Percentiles rank a stretch among this genome's conserved stretches.
Conservation (phyloP, 192 early-diverging fungal genomes). For the Coemansia interrupta region DNA sequence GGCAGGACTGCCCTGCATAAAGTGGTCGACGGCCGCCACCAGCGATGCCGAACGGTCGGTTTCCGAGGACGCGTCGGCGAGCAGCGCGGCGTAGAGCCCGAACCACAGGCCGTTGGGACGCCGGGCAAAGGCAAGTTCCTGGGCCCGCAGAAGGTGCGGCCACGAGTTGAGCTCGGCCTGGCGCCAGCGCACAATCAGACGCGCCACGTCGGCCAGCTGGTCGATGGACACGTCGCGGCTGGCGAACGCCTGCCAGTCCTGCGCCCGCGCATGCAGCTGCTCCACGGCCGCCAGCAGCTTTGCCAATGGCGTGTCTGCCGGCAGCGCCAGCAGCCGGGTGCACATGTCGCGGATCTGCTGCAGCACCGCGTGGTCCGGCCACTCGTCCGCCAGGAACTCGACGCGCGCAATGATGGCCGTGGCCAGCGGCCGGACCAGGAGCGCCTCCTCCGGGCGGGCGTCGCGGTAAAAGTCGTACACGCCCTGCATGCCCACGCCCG, state of each 20-base stretch:
- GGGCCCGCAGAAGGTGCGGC: conserved; percentile 78
- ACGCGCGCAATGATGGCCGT: conserved; percentile 59
- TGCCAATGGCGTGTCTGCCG: conserved; percentile 76
- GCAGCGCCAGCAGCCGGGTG: conserved; percentile 60
- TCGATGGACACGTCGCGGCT: conserved; percentile 74
- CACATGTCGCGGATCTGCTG: conserved; percentile 67
- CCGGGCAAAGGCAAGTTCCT: conserved; percentile 68
- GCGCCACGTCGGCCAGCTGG: conserved; percentile 61
- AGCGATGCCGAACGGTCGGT: conserved; percentile 13
- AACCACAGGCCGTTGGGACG: conserved; percentile 85
- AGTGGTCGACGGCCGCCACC: conserved; percentile 74
- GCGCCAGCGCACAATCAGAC: conserved; percentile 84
- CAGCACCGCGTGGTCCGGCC: conserved; percentile 90
- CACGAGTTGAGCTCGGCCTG: conserved; percentile 87
- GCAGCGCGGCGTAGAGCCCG: conserved; percentile 59
- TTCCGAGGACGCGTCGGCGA: conserved; percentile 5
- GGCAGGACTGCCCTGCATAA: conserved; percentile 69
- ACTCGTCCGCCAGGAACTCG: conserved; percentile 63
- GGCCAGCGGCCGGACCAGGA: conserved; percentile 62
- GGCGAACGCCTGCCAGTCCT: conserved; percentile 94
- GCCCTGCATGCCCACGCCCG: conserved; percentile 25
- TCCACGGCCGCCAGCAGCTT: conserved; percentile 89
- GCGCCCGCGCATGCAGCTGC: conserved; percentile 77
- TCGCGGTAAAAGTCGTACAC: conserved; percentile 92
- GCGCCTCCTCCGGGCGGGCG: conserved; percentile 68